These are phyloP conservation scores for Hanseniaspora singularis DNA, from an alignment of 805 yeast genomes.

Conservation along the genomic window DNA sequence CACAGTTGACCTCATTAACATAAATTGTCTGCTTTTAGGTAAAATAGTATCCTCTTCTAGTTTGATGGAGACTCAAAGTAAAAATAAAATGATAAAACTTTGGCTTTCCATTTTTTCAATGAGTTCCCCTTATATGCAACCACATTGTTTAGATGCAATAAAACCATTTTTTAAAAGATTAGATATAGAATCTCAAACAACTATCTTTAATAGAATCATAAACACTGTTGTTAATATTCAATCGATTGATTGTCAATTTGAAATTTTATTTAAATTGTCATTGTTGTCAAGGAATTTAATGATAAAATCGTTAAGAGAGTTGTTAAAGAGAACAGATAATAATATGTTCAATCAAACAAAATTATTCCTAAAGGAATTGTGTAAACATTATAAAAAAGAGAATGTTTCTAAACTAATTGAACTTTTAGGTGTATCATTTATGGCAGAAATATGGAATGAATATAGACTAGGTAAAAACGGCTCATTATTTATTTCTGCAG, in stretches of 20 bases:
- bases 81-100: constrained; percentile 9
- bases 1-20: not conserved
- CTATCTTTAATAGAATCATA: not conserved
- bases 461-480: not conserved
- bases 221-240: not conserved
- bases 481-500: not conserved
- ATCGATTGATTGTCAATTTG: not conserved
- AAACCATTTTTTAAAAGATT: constrained; percentile 3
- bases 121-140: not conserved
- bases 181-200: constrained; percentile 3
- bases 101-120: constrained; percentile 7
- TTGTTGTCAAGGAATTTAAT: not conserved
- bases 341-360: not conserved
- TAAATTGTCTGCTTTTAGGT: not conserved
- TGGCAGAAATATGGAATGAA: not conserved
- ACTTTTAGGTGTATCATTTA: not conserved
- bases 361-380: not conserved
- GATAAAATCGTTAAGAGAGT: not conserved
- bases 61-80: constrained; percentile 8
- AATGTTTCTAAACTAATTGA: not conserved
- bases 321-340: not conserved
- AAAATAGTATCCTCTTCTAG: constrained; percentile 4
- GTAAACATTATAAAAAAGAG: not conserved
- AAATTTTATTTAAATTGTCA: constrained; percentile 1
- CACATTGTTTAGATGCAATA: not conserved